Evolutionary conservation across 192 early-diverging fungal genomes (phyloP).

Genomic region (Endogone sp.): DNA sequence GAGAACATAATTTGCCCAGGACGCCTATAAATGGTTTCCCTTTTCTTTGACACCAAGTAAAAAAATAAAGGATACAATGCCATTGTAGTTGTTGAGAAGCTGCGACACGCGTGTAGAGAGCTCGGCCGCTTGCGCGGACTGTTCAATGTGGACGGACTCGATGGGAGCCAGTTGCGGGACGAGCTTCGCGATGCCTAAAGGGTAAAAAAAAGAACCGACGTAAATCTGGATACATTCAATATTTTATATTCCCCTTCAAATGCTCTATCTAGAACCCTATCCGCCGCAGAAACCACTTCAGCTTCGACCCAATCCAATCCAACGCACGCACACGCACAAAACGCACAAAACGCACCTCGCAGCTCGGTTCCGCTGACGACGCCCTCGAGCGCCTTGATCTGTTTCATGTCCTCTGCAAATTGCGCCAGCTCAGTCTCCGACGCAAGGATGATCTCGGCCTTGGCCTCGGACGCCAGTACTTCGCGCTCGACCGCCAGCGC

Average conservation of each 20-base stretch:
- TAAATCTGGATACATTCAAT: neutral
- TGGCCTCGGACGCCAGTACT: constrained; percentile 29
- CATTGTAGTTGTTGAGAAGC: constrained; percentile 41
- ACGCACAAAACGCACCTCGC: neutral
- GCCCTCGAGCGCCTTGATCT: constrained; percentile 33
- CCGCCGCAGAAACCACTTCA: neutral
- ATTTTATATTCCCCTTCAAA: neutral
- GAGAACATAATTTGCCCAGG: too few relatives aligned
- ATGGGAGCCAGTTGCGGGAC: constrained; percentile 24
- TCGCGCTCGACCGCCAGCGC: constrained; percentile 31
- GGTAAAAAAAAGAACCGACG: neutral
- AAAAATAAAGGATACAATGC: constrained; percentile 28
- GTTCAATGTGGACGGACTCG: constrained; percentile 26
- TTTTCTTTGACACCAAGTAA: too few relatives aligned
- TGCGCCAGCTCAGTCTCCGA: constrained; percentile 26
- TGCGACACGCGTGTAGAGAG: constrained; percentile 20
- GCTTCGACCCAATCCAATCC: neutral
- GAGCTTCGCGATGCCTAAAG: constrained; percentile 27
- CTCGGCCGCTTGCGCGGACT: constrained; percentile 19
- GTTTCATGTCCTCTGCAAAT: constrained; percentile 31
- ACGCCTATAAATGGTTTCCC: too few relatives aligned
- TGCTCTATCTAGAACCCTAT: neutral
- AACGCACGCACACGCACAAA: too few relatives aligned
- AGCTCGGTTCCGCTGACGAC: constrained; percentile 29
- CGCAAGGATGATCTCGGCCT: constrained; percentile 33